A percentile compares a stretch with the other conserved stretches of the same genome.
These are phyloP conservation scores for Penicillium roqueforti DNA, from an alignment of 495 filamentous ascomycete species.

Conservation along the genomic window DNA sequence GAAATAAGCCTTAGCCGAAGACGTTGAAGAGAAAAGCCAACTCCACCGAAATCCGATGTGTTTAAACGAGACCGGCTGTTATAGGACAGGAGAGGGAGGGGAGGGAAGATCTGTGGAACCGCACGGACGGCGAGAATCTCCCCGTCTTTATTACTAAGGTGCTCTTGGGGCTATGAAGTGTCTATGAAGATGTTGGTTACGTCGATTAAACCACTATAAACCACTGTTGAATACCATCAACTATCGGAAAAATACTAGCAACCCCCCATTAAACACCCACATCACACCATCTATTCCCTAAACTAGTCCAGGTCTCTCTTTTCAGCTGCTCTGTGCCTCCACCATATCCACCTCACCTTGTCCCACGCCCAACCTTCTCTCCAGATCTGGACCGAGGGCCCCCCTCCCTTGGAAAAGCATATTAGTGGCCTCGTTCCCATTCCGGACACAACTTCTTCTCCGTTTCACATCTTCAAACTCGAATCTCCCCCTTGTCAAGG, in stretches of 20 bases:
- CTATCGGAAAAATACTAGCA: too few relatives aligned
- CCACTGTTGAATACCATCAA: too few relatives aligned
- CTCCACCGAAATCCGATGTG: too few relatives aligned
- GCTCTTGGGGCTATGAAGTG: neutral
- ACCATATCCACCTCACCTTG: too few relatives aligned
- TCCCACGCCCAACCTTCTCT: neutral
- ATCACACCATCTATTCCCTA: too few relatives aligned
- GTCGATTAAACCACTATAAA: neutral
- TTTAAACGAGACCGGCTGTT: neutral
- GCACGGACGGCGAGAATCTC: neutral
- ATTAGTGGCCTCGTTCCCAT: conserved; percentile 1
- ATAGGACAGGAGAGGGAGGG: neutral
- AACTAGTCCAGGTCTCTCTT: too few relatives aligned
- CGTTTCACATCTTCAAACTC: conserved; percentile 1
- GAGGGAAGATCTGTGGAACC: conserved; percentile 2
- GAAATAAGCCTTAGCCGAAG: conserved; percentile 1
- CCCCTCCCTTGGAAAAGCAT: conserved; percentile 2
- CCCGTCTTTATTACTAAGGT: neutral
- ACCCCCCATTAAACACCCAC: too few relatives aligned
- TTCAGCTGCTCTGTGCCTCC: too few relatives aligned
- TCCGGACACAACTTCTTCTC: too few relatives aligned
- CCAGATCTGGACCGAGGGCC: conserved; percentile 27
- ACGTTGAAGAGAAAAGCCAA: neutral
- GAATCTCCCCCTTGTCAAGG: neutral
- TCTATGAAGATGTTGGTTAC: too few relatives aligned